These are phyloP conservation scores for Fusarium tuaranense DNA, from an alignment of 2,329 filamentous ascomycete species.

Conservation along the genomic window DNA sequence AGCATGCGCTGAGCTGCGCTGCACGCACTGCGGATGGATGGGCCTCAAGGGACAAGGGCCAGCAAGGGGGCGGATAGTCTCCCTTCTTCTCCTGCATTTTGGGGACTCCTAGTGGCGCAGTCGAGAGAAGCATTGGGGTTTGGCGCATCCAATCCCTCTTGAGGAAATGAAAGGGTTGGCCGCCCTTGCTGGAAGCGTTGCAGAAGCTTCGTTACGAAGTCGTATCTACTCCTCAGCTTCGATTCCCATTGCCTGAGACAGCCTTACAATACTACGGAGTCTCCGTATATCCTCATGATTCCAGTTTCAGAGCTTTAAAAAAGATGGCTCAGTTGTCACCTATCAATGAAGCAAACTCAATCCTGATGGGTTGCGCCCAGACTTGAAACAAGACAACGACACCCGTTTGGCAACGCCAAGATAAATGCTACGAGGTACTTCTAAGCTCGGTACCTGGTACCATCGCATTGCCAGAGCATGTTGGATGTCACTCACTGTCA, in stretches of 20 bases:
- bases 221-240: background rate
- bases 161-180: constrained; percentile 43
- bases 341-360: constrained; percentile 1
- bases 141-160: constrained; percentile 1
- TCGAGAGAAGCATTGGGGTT: constrained; percentile 21
- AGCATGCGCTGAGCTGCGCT: background rate
- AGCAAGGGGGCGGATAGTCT: constrained; percentile 8
- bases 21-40: constrained; percentile 11
- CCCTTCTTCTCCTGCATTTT: constrained; percentile 14
- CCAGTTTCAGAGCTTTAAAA: background rate
- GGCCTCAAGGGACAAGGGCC: constrained; percentile 10
- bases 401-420: background rate
- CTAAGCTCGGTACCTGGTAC: background rate
- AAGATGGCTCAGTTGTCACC: background rate
- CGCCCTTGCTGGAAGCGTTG: constrained; percentile 29
- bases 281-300: background rate
- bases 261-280: background rate
- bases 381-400: background rate
- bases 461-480: background rate
- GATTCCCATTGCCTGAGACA: background rate
- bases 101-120: constrained; percentile 23
- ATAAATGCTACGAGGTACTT: constrained; percentile 6
- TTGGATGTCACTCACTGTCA: background rate
- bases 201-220: constrained; percentile 14
- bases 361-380: background rate